phyloP scores from a whole-genome alignment of 2,329 filamentous ascomycete species.

The Penicillium sp. region DNA sequence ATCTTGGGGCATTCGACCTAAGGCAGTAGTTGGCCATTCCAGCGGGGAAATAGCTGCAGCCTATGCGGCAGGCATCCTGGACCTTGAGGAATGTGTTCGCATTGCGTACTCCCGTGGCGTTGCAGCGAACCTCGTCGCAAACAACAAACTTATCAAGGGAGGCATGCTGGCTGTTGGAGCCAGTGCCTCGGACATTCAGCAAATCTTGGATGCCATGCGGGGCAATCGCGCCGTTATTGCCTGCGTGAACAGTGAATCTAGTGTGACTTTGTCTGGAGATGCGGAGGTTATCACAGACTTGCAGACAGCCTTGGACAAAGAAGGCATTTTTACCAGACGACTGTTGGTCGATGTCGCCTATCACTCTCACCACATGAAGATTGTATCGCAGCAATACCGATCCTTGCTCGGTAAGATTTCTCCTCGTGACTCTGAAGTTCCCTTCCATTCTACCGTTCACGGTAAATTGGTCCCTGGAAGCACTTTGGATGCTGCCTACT shows the following conservation, averaged over 20 bases:
- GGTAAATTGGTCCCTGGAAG: constrained; percentile 16
- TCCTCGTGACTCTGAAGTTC: constrained; percentile 13
- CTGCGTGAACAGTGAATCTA: constrained; percentile 28
- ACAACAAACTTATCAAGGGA: constrained; percentile 17
- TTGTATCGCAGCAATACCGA: constrained; percentile 18
- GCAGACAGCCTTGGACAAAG: constrained; percentile 15
- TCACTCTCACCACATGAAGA: constrained; percentile 33
- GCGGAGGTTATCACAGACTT: constrained; percentile 22
- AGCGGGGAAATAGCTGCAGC: constrained; percentile 37
- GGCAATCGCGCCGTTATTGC: constrained; percentile 22
- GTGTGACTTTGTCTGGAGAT: constrained; percentile 27
- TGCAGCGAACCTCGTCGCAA: constrained; percentile 17
- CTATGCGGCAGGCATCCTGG: constrained; percentile 30
- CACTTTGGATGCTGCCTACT: constrained; percentile 18
- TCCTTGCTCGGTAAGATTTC: constrained; percentile 21
- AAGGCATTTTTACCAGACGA: constrained; percentile 28
- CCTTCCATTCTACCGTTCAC: constrained; percentile 24
- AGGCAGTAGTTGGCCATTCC: constrained; percentile 32
- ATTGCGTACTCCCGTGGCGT: constrained; percentile 29
- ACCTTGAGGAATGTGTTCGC: constrained; percentile 19
- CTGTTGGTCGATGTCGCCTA: constrained; percentile 32
- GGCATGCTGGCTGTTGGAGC: constrained; percentile 33
- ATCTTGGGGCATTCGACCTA: constrained; percentile 26
- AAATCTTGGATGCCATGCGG: constrained; percentile 20
- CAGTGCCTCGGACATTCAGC: constrained; percentile 16